A percentile compares a stretch with the other conserved stretches of the same genome.
phyloP scores from a whole-genome alignment of 768 basidiomycete species.

The Antrodiella citrinella region DNA sequence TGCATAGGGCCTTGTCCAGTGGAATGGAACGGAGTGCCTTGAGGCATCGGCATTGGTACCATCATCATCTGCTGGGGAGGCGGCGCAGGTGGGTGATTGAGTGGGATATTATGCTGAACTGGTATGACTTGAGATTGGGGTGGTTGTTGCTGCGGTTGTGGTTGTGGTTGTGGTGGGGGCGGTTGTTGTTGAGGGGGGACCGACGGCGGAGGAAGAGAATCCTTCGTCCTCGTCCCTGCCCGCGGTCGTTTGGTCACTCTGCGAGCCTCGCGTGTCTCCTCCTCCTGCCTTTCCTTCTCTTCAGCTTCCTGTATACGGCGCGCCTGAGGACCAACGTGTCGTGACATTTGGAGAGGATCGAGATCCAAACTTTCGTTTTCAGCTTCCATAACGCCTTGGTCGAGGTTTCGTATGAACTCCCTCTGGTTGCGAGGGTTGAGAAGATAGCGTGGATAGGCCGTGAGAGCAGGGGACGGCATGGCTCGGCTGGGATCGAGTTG shows the following conservation, averaged over 20 bases:
- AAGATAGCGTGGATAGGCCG: slow-evolving; percentile 43
- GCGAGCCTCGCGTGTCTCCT: slow-evolving; percentile 36
- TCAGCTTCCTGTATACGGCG: slow-evolving; percentile 39
- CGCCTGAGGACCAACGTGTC: slow-evolving; percentile 37
- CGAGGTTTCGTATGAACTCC: slow-evolving; percentile 39
- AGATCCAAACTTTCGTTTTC: slow-evolving; percentile 34
- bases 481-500: slow-evolving; percentile 25
- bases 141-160: background rate
- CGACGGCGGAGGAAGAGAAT: slow-evolving; percentile 6
- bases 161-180: background rate
- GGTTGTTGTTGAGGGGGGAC: background rate
- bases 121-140: background rate
- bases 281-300: slow-evolving; percentile 30
- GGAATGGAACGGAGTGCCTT: background rate
- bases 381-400: slow-evolving; percentile 39
- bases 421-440: slow-evolving; percentile 34
- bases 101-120: background rate
- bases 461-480: slow-evolving; percentile 27
- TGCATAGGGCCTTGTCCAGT: background rate
- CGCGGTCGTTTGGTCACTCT: slow-evolving; percentile 26
- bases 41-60: background rate
- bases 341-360: slow-evolving; percentile 39
- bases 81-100: background rate
- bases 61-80: background rate
- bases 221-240: slow-evolving; percentile 25